phyloP scores from a whole-genome alignment of 2,329 filamentous ascomycete genomes.

The Ascochyta fabae region DNA sequence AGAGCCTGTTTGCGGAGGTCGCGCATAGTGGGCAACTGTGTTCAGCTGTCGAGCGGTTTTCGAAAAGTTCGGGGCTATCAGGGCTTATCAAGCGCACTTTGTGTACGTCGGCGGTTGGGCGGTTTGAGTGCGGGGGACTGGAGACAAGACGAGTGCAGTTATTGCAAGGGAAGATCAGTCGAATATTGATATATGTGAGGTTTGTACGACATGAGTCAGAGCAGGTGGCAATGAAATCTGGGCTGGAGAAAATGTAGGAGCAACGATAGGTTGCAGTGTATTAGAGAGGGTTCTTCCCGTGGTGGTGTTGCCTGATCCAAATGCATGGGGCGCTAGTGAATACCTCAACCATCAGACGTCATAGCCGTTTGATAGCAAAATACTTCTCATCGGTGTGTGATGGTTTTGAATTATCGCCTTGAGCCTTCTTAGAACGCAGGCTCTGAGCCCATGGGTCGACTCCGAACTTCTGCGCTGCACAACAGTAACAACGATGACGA shows the following conservation, averaged over 20 bases:
- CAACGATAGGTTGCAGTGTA: slow-evolving; percentile 13
- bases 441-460: too few relatives aligned
- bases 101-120: slow-evolving; percentile 13
- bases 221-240: slow-evolving; percentile 21
- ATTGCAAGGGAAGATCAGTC: slow-evolving; percentile 44
- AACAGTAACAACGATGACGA: too few relatives aligned
- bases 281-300: slow-evolving; percentile 11
- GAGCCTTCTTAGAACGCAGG: too few relatives aligned
- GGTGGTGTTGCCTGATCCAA: slow-evolving; percentile 11
- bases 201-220: slow-evolving; percentile 48
- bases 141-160: slow-evolving; percentile 27
- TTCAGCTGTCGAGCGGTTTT: background rate
- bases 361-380: background rate
- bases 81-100: slow-evolving; percentile 2
- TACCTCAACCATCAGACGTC: slow-evolving; percentile 10
- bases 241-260: slow-evolving; percentile 8
- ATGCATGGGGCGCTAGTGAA: slow-evolving; percentile 14
- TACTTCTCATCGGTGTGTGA: background rate
- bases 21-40: slow-evolving; percentile 57
- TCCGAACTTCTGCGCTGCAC: too few relatives aligned
- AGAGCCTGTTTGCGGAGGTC: slow-evolving; percentile 71
- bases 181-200: slow-evolving; percentile 31
- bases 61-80: slow-evolving; percentile 1
- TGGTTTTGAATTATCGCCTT: background rate
- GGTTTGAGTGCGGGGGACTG: slow-evolving; percentile 34